Evolutionary conservation across 1,139 yeast species (phyloP).

Genomic region (Lodderomyces jiufengensis): DNA sequence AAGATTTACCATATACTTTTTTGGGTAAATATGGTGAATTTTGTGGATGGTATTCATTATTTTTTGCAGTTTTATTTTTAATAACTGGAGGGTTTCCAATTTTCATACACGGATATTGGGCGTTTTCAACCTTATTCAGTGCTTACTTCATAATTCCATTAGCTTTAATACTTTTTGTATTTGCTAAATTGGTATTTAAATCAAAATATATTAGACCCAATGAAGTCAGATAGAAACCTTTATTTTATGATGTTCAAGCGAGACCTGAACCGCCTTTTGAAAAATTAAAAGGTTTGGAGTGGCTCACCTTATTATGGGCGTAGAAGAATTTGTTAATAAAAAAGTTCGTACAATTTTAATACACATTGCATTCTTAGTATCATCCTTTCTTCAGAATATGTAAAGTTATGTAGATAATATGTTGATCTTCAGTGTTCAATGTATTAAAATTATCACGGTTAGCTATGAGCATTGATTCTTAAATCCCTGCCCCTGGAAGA

Average conservation of each 20-base stretch:
- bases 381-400: too few relatives aligned
- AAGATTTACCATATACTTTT: constrained; percentile 29
- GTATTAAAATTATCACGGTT: too few relatives aligned
- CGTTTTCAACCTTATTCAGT: constrained; percentile 30
- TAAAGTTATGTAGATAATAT: too few relatives aligned
- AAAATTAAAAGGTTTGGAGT: constrained; percentile 23
- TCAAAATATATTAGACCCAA: constrained; percentile 23
- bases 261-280: constrained; percentile 35
- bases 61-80: constrained; percentile 27
- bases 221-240: constrained; percentile 29
- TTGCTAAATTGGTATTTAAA: constrained; percentile 27
- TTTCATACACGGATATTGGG: constrained; percentile 33
- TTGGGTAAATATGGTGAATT: constrained; percentile 18
- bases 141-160: constrained; percentile 36
- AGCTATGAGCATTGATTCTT: too few relatives aligned
- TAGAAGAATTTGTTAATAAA: constrained; percentile 4
- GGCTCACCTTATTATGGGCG: constrained; percentile 22
- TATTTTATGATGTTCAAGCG: constrained; percentile 31
- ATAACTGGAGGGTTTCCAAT: constrained; percentile 38
- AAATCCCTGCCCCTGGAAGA: too few relatives aligned
- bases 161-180: constrained; percentile 20
- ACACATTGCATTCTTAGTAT: too few relatives aligned
- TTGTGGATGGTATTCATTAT: constrained; percentile 36
- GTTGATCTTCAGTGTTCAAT: too few relatives aligned
- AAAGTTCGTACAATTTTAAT: too few relatives aligned